Evolutionary conservation across 768 basidiomycete species (phyloP).

Genomic region (Neoboletus subvelutipes): DNA sequence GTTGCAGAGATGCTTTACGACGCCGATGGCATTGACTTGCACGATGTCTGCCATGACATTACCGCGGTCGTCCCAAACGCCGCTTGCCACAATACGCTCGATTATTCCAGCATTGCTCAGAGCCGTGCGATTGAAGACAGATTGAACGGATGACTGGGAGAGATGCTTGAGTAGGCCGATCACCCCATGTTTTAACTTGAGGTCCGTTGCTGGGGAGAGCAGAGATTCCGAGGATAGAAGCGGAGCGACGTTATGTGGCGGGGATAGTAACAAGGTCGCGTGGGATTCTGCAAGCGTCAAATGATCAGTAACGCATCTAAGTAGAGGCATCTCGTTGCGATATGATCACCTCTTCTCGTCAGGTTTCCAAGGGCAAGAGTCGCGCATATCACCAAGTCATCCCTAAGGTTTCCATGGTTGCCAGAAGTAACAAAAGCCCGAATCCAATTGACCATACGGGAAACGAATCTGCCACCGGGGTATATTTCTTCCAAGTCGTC

Average conservation of each 20-base stretch:
- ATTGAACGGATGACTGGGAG: conserved; percentile 63
- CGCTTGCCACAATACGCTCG: conserved; percentile 56
- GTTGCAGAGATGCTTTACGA: conserved; percentile 86
- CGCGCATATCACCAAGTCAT: conserved; percentile 84
- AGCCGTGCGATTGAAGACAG: conserved; percentile 54
- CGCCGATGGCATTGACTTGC: conserved; percentile 84
- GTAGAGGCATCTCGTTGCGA: background rate
- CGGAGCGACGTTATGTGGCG: conserved; percentile 64
- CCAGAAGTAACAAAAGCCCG: conserved; percentile 48
- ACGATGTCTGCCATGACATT: conserved; percentile 83
- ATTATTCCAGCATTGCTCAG: conserved; percentile 66
- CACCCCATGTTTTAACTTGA: conserved; percentile 88
- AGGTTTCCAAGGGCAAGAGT: conserved; percentile 82
- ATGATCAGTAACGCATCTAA: conserved; percentile 9
- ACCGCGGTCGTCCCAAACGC: conserved; percentile 67
- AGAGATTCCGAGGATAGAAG: conserved; percentile 55
- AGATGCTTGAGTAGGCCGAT: conserved; percentile 87
- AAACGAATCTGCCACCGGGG: conserved; percentile 72
- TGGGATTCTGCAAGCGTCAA: conserved; percentile 46
- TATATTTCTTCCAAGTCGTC: conserved; percentile 53
- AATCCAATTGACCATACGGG: conserved; percentile 76
- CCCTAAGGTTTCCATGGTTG: conserved; percentile 40
- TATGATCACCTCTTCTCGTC: conserved; percentile 61
- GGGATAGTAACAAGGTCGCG: conserved; percentile 58
- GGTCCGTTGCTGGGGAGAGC: conserved; percentile 57